Evolutionary conservation across 176 grass and related monocot genomes (phyloP).

Genomic region (Avena atlantica): DNA sequence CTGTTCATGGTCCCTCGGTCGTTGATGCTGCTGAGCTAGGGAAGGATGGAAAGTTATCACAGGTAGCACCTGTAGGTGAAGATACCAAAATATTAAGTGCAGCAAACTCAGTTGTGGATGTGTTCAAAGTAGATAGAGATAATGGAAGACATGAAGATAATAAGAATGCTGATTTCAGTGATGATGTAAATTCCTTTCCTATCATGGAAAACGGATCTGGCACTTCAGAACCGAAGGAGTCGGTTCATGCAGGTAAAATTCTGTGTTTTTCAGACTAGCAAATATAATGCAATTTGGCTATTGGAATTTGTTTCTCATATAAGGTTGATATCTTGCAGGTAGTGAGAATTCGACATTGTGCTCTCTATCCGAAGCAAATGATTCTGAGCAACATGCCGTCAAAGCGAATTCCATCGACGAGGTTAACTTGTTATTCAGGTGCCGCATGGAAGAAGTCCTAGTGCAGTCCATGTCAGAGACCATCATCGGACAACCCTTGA

Average conservation of each 20-base stretch:
- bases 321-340: slow-evolving; percentile 27
- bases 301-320: slow-evolving; percentile 34
- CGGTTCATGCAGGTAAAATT: slow-evolving; percentile 40
- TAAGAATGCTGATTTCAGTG: neutral
- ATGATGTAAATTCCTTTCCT: neutral
- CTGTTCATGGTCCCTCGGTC: neutral
- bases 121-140: slow-evolving; percentile 29
- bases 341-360: neutral
- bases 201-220: neutral
- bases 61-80: slow-evolving; percentile 46
- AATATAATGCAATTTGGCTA: slow-evolving; percentile 7
- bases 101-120: slow-evolving; percentile 31
- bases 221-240: slow-evolving; percentile 20
- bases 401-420: slow-evolving; percentile 40
- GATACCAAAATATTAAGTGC: slow-evolving; percentile 49
- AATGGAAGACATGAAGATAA: neutral
- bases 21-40: slow-evolving; percentile 37
- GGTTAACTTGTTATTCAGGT: slow-evolving; percentile 48
- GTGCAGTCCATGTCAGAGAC: slow-evolving; percentile 53
- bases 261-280: neutral
- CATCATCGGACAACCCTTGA: slow-evolving; percentile 28
- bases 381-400: slow-evolving; percentile 6
- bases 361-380: slow-evolving; percentile 25
- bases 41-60: slow-evolving; percentile 45
- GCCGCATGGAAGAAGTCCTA: slow-evolving; percentile 50